Evolutionary conservation across 495 filamentous ascomycete species (phyloP).

Genomic region (Talaromyces adpressus): DNA sequence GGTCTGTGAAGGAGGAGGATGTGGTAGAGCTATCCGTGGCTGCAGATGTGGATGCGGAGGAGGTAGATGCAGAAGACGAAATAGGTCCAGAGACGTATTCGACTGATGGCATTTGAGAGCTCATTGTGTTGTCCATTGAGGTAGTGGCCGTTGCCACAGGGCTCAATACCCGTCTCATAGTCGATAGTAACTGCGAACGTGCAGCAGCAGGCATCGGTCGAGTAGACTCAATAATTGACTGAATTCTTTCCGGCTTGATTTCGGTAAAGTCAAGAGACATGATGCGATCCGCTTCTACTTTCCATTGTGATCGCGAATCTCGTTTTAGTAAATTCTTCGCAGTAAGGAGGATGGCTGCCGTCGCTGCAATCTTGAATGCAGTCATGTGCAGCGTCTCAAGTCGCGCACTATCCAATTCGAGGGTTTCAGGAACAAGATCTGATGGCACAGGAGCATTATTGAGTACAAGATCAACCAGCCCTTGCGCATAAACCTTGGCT

Average conservation of each 20-base stretch:
- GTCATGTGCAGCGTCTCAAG: conserved; percentile 58
- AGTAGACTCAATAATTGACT: conserved; percentile 70
- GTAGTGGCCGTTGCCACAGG: conserved; percentile 35
- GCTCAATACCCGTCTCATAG: conserved; percentile 50
- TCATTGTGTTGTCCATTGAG: conserved; percentile 17
- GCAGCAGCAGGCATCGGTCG: conserved; percentile 64
- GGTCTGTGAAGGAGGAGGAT: conserved; percentile 53
- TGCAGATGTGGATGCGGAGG: conserved; percentile 9
- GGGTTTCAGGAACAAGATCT: conserved; percentile 71
- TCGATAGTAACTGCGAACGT: conserved; percentile 36
- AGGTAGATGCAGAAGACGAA: conserved; percentile 12
- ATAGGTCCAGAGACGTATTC: conserved; percentile 22
- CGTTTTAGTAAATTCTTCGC: conserved; percentile 94
- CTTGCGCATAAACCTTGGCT: conserved; percentile 74
- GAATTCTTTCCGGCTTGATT: conserved; percentile 54
- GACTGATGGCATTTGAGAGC: conserved; percentile 24
- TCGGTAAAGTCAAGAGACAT: conserved; percentile 50
- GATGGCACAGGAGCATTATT: conserved; percentile 47
- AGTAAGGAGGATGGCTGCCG: conserved; percentile 77
- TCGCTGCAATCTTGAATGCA: conserved; percentile 67
- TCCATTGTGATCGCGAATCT: conserved; percentile 86
- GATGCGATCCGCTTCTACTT: conserved; percentile 73
- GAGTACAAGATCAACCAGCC: conserved; percentile 58
- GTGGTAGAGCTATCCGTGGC: conserved; percentile 11
- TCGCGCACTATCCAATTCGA: conserved; percentile 71